A percentile compares a stretch with the other conserved stretches of the same genome.
phyloP scores from a whole-genome alignment of 768 basidiomycete species.

The Trametes meyenii region DNA sequence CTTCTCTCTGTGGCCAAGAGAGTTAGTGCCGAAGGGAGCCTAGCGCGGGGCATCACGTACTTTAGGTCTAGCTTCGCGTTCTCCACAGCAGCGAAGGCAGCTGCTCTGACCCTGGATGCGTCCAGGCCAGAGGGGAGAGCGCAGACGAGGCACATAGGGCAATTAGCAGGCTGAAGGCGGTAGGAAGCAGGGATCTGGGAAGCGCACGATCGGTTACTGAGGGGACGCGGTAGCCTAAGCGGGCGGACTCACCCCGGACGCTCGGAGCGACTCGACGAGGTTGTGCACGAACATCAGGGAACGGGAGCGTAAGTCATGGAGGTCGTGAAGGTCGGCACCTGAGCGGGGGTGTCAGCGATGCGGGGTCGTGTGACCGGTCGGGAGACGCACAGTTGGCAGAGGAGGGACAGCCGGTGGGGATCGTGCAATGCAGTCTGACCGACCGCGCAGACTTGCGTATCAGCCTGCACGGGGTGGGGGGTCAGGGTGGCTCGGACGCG shows the following conservation, averaged over 20 bases:
- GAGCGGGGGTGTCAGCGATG: slow-evolving; percentile 1
- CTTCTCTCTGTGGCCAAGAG: slow-evolving; percentile 42
- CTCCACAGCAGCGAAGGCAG: slow-evolving; percentile 49
- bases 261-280: slow-evolving; percentile 58
- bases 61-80: slow-evolving; percentile 45
- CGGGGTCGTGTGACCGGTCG: slow-evolving; percentile 11
- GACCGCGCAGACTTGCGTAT: slow-evolving; percentile 50
- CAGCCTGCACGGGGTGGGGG: slow-evolving; percentile 40
- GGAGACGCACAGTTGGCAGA: slow-evolving; percentile 57
- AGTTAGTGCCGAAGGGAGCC: not conserved
- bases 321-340: slow-evolving; percentile 71
- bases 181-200: slow-evolving; percentile 64
- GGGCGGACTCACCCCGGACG: slow-evolving; percentile 51
- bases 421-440: slow-evolving; percentile 62
- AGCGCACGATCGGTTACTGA: slow-evolving; percentile 6
- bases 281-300: slow-evolving; percentile 67
- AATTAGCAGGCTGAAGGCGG: slow-evolving; percentile 61
- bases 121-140: slow-evolving; percentile 49
- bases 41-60: slow-evolving; percentile 35
- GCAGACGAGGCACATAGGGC: slow-evolving; percentile 61
- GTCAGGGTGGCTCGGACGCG: slow-evolving; percentile 9
- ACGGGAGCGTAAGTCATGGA: slow-evolving; percentile 64
- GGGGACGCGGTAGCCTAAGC: slow-evolving; percentile 1
- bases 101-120: slow-evolving; percentile 44
- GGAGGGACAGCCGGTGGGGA: slow-evolving; percentile 66